phyloP scores from a whole-genome alignment of 2,329 filamentous ascomycete species.

The Neonectria punicea region DNA sequence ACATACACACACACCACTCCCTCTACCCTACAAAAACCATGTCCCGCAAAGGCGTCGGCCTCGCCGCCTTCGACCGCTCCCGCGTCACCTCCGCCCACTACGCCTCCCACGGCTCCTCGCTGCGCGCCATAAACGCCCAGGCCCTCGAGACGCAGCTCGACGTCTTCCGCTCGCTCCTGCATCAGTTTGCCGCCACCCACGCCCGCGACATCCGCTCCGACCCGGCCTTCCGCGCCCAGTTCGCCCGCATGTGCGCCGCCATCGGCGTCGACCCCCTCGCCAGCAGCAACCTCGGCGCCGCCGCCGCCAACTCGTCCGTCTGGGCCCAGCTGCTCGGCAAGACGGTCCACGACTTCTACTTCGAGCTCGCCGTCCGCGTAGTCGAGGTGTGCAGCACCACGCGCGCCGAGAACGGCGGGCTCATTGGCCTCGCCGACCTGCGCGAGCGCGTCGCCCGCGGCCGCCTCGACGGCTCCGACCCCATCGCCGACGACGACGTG shows the following conservation, averaged over 20 bases:
- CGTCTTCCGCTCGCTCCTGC: conserved; percentile 93
- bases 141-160: conserved; percentile 93
- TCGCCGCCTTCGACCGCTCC: conserved; percentile 88
- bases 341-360: conserved; percentile 98
- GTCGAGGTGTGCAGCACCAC: conserved; percentile 93
- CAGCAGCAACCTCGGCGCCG: conserved; percentile 47
- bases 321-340: conserved; percentile 94
- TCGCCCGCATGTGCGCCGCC: conserved; percentile 97
- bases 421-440: conserved; percentile 87
- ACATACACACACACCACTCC: neutral
- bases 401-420: conserved; percentile 88
- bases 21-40: conserved; percentile 50
- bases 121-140: conserved; percentile 85
- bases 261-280: conserved; percentile 96
- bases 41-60: conserved; percentile 86
- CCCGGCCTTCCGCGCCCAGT: conserved; percentile 93
- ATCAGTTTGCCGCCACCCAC: conserved; percentile 95
- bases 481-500: conserved; percentile 92
- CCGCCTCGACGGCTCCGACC: conserved; percentile 78
- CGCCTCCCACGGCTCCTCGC: conserved; percentile 85
- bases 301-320: conserved; percentile 66
- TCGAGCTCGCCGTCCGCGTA: conserved; percentile 93
- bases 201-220: conserved; percentile 96
- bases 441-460: conserved; percentile 78
- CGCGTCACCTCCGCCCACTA: conserved; percentile 89